Evolutionary conservation across 345 rosid species (phyloP), one percentile per base, ranked within the genome.

Genomic region (Rhodamnia rubescens): DNA sequence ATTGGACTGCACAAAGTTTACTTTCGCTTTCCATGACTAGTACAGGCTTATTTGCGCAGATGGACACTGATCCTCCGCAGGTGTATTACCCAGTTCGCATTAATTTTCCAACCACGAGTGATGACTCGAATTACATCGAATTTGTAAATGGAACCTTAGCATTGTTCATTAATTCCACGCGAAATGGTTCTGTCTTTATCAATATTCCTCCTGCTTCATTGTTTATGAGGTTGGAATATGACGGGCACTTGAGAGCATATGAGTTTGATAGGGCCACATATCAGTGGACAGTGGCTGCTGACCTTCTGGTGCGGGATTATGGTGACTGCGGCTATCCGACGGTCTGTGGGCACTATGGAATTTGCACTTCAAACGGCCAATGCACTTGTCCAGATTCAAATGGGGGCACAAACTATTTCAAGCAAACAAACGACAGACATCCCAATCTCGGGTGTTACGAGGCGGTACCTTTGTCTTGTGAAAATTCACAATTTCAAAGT

Each of bases 191-290:
- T 36, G 7, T 55, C 49, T 6, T 78, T 40, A 42, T 6, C 29
- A 15, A 44, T 47, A 12, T 52, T 74, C 29, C 84, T 8, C 36
- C 83, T 24, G 82, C 86, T 52, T 29, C 82, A 11, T 54, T 75
- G 29, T 86, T 82, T 84, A 50, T 89, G 81, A 86, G 82, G 16
- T 74, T 90, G 64, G 86, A 56, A 7, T 24, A 78, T 42, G 91
- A 89, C 82, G 90, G 92, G 12, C 88, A 87, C 74, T 86, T 90
- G 24, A 85, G 56, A 64, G 87, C 86, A 44, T 85, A 90, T 16
- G 85, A 82, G 24, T 64, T 64, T 69, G 44, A 69, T 40, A 82
- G 86, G 91, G 6, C 2, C 18, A 24, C 1, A 24, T 16, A 11
- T 40, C 58, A 49, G 14, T 83, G 87, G 89, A 82, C 50, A 57